These are phyloP conservation scores for Alliaria petiolata DNA, from an alignment of 345 rosid genomes.

Conservation along the genomic window DNA sequence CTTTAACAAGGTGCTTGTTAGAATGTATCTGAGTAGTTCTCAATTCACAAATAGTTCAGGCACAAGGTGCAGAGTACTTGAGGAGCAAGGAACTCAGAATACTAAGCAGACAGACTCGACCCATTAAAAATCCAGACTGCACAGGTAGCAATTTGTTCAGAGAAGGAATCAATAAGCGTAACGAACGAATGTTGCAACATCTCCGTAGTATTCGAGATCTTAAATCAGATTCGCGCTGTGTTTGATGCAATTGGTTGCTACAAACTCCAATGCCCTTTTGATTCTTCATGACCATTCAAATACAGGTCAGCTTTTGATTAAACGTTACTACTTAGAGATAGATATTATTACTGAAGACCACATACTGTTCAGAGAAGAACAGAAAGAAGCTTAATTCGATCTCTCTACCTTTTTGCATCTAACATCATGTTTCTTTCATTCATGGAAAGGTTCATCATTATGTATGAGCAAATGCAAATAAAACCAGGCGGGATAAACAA, in stretches of 20 bases:
- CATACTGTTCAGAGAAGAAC: neutral
- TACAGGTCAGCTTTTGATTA: neutral
- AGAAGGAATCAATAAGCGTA: conserved; percentile 65
- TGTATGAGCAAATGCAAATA: neutral
- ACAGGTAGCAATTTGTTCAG: conserved; percentile 55
- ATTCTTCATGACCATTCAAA: neutral
- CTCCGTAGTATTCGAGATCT: conserved; percentile 22
- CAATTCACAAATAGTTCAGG: conserved; percentile 49
- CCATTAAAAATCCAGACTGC: conserved; percentile 21
- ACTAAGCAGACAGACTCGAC: conserved; percentile 24
- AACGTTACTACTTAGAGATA: neutral
- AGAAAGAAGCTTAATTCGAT: neutral
- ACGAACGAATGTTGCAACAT: conserved; percentile 38
- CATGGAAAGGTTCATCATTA: neutral
- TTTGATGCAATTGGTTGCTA: neutral
- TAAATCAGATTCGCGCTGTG: neutral
- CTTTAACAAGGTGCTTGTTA: neutral
- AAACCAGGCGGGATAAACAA: neutral
- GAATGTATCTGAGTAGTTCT: neutral
- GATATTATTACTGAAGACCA: neutral
- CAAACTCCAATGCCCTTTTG: neutral
- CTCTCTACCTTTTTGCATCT: neutral
- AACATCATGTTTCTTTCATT: neutral
- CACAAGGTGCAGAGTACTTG: conserved; percentile 60
- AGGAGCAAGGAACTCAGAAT: conserved; percentile 43